Conservation (phyloP, 352 stramenopile species). For the Pythium plurisporium region DNA sequence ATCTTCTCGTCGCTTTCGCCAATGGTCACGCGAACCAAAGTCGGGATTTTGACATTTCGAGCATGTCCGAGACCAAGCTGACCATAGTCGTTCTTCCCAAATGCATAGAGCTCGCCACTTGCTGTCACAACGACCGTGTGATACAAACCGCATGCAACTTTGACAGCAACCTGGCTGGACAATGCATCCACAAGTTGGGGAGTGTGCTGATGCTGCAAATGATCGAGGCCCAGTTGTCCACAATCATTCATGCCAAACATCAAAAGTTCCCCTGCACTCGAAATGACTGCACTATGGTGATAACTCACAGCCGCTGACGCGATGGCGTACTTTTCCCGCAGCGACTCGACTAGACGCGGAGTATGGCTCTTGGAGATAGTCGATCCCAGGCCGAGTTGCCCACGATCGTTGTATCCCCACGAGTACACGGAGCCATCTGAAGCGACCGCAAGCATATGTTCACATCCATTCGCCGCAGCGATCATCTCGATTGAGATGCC, state of each 20-base stretch:
- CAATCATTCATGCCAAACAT: constrained; percentile 93
- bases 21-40: background rate
- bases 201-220: constrained; percentile 86
- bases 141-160: constrained; percentile 91
- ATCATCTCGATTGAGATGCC: constrained; percentile 82
- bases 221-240: constrained; percentile 87
- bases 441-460: constrained; percentile 84
- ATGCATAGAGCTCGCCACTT: constrained; percentile 72
- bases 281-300: constrained; percentile 79
- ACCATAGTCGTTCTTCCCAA: constrained; percentile 93
- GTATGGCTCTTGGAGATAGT: constrained; percentile 78
- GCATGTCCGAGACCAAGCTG: constrained; percentile 82
- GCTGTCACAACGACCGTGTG: constrained; percentile 83
- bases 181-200: constrained; percentile 66
- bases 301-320: constrained; percentile 84
- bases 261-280: constrained; percentile 70
- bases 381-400: constrained; percentile 83
- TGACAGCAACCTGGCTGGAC: constrained; percentile 50
- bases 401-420: constrained; percentile 86
- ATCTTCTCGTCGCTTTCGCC: constrained; percentile 74
- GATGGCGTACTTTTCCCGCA: constrained; percentile 77
- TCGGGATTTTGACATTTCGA: background rate
- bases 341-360: constrained; percentile 76
- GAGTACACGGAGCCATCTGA: constrained; percentile 77
- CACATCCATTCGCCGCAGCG: constrained; percentile 82